phyloP scores from a whole-genome alignment of 2,329 filamentous ascomycete genomes.

The Xylaria sp. region DNA sequence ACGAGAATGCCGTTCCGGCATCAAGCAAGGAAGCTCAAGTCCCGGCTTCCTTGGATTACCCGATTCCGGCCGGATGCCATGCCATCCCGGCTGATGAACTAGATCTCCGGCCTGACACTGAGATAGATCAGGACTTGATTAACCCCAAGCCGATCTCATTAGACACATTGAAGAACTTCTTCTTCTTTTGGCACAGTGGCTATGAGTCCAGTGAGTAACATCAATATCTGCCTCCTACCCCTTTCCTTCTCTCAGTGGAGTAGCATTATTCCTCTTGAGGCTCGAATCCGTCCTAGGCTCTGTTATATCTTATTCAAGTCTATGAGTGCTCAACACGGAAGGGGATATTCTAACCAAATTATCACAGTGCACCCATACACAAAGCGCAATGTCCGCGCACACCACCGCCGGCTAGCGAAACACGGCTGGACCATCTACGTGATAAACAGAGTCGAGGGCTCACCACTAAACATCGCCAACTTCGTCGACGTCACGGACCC shows the following conservation, averaged over 20 bases:
- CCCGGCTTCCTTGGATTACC: constrained; percentile 43
- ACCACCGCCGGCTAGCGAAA: constrained; percentile 63
- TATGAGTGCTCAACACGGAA: neutral
- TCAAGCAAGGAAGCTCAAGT: constrained; percentile 34
- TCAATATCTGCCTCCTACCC: neutral
- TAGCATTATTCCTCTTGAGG: neutral
- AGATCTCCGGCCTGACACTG: constrained; percentile 59
- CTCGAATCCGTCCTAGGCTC: neutral
- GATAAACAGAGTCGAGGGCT: constrained; percentile 57
- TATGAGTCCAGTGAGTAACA: constrained; percentile 50
- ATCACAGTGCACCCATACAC: constrained; percentile 60
- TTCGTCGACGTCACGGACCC: constrained; percentile 60
- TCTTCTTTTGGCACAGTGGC: constrained; percentile 69
- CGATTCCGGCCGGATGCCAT: constrained; percentile 55
- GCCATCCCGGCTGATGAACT: constrained; percentile 54
- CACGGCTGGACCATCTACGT: constrained; percentile 66
- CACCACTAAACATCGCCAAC: constrained; percentile 60
- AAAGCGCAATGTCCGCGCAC: constrained; percentile 63
- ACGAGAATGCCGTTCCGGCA: constrained; percentile 28
- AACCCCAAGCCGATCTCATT: constrained; percentile 52
- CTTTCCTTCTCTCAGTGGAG: neutral
- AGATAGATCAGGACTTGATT: constrained; percentile 57
- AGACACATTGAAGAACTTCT: constrained; percentile 62
- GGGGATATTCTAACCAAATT: constrained; percentile 13
- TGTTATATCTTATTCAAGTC: neutral